Base-by-base conservation (phyloP, 768 basidiomycete species). In the Cystobasidium ongulense region DNA sequence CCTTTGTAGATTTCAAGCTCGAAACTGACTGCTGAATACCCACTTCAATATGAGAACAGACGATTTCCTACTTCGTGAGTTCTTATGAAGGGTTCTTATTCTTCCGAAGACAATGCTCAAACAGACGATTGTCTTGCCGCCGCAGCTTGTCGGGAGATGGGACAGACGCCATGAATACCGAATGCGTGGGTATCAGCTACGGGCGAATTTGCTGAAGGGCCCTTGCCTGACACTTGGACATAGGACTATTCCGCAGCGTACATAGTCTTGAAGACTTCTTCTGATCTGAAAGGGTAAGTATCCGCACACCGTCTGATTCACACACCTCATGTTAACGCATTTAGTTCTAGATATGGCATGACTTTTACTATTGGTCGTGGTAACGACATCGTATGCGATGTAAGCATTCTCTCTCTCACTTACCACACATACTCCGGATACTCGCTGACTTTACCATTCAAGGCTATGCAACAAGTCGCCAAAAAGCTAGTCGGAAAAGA, bases 361-460 rank as follows among this genome's bases (percentile, higher is more conserved):
- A 92, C 92, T 1, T 94, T 94, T 80, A 93, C 92, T 13, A 93
- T 92, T 76, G 92, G 92, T 0, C 88, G 94, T 50, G 94, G 94
- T 33, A 97, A 93, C 79, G 94, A 98, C 75, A 92, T 96, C 75
- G 94, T 95, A 52, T 93, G 91, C 81, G 84, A 83, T 46, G 65
- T 67, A 67, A 39, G 65, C 31, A 27, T 39, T 88, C 91, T 0
- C 92, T 96, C 3, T 13, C 13, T 1, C 27, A 23, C 31, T 36
- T 71, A 31, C 46, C 65, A 15, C 7, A 7, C 11, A 23, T 1
- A 11, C 25, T 3, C 25, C 29, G 36, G 52, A 43, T n/a, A 1
- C 39, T 23, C 43, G 7, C 46, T n/a, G n/a, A n/a, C n/a, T n/a
- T n/a, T n/a, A n/a, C n/a, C 1, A 1, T 3, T 64, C 15, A 15